Evolutionary conservation across 2,329 filamentous ascomycete genomes (phyloP), one percentile per base, ranked within the genome.

Genomic region (Cryphonectria naterciae): DNA sequence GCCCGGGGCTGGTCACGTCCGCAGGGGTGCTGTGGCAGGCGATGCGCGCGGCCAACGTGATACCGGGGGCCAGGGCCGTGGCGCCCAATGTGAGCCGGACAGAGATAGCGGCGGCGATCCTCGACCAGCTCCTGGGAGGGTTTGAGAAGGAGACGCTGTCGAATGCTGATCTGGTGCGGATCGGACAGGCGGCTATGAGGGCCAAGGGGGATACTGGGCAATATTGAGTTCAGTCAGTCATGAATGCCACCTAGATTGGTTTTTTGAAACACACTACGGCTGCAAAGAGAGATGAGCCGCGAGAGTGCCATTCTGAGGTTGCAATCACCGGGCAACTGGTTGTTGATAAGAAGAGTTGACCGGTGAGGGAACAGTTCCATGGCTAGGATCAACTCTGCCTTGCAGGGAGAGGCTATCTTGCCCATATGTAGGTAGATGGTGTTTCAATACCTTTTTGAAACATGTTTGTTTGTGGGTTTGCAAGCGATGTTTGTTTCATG

Each of bases 91-190:
- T 71, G 17, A 39, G 28, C 46, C 41, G 41, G 19, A 25, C 41
- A 22, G 72, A 75, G 6, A 71, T 84, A 1, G 77, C 83, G 0
- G 81, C 83, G 0, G 81, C 81, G 0, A 74, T 87, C 75, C 62
- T 88, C 7, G 77, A 85, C 19, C 82, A 85, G 71, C 81, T 80
- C 0, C 62, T 84, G 0, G 76, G 81, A 41, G 85, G 86, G 41
- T 81, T 86, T 49, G 81, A 83, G 64, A 84, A 83, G 74, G 84
- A 86, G 0, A 79, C 82, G 1, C 73, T 86, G 28, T 56, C 75
- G 65, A 84, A 84, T 62, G 77, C 79, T 1, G 84, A 87, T 65
- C 61, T 86, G 72, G 77, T 74, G 46, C 79, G 78, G 64, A 82
- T 84, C 68, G 83, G 75, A 10, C 67, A 72, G 35, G 58, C 70